phyloP scores from a whole-genome alignment of 2,329 filamentous ascomycete species.

The Trichophyton mentagrophytes region DNA sequence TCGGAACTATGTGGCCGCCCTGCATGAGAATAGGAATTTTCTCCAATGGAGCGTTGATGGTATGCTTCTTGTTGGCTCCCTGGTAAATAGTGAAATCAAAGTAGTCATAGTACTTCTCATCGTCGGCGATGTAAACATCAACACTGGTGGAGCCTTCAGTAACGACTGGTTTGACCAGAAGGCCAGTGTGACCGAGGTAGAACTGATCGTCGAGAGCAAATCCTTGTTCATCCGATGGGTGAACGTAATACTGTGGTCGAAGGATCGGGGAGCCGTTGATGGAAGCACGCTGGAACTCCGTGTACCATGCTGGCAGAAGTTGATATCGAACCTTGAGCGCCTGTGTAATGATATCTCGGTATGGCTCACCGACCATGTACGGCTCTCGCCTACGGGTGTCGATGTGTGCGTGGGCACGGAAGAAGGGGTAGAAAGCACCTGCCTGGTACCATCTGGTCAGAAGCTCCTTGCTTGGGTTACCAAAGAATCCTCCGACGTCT shows the following conservation, averaged over 20 bases:
- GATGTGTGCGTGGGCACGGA: constrained; percentile 93
- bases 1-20: constrained; percentile 80
- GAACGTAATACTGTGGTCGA: constrained; percentile 83
- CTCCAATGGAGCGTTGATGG: constrained; percentile 64
- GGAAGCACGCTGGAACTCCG: constrained; percentile 83
- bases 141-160: constrained; percentile 59
- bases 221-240: constrained; percentile 73
- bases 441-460: constrained; percentile 93
- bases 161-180: constrained; percentile 85
- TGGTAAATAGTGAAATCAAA: constrained; percentile 71
- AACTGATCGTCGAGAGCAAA: constrained; percentile 87
- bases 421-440: constrained; percentile 94
- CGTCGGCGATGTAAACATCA: constrained; percentile 77
- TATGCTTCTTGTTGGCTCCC: constrained; percentile 56
- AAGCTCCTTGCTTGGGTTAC: constrained; percentile 86
- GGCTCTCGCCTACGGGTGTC: constrained; percentile 90
- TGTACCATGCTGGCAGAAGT: constrained; percentile 89
- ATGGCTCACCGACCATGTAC: constrained; percentile 73
- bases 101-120: constrained; percentile 89
- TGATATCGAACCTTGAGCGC: constrained; percentile 81
- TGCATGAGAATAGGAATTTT: constrained; percentile 84
- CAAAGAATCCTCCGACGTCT: constrained; percentile 96
- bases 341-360: constrained; percentile 73
- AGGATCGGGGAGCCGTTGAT: constrained; percentile 75
- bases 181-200: constrained; percentile 74